Conservation (phyloP, 108 stramenopile genomes). For the Aureococcus anophagefferens region DNA sequence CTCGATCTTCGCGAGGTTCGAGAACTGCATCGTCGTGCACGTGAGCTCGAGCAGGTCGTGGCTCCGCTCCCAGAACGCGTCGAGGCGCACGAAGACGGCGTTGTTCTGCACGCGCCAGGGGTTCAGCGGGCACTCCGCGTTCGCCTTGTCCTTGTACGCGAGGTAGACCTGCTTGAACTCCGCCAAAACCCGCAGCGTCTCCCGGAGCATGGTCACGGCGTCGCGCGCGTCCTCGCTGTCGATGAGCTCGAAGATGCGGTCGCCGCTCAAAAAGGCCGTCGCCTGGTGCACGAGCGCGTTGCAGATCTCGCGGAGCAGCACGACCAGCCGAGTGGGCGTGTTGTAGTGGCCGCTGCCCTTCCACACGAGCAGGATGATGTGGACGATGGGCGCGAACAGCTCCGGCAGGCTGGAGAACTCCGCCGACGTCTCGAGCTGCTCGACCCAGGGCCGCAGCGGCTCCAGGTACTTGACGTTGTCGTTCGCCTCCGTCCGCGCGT, state of each 20-base stretch:
- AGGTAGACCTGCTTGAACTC: conserved; percentile 29
- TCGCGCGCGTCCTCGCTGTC: conserved; percentile 25
- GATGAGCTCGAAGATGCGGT: conserved; percentile 20
- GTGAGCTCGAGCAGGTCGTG: conserved; percentile 35
- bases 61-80: conserved; percentile 34
- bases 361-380: conserved; percentile 34
- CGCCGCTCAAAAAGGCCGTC: conserved; percentile 14
- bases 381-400: conserved; percentile 26
- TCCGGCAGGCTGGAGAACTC: conserved; percentile 9
- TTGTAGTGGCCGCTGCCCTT: conserved; percentile 32
- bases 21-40: conserved; percentile 29
- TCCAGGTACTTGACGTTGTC: conserved; percentile 34
- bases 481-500: conserved; percentile 44
- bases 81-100: conserved; percentile 37
- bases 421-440: conserved; percentile 16
- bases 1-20: conserved; percentile 31
- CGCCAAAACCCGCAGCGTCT: background rate
- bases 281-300: conserved; percentile 26
- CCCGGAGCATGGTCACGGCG: conserved; percentile 5
- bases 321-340: conserved; percentile 27
- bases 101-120: conserved; percentile 39
- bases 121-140: conserved; percentile 31
- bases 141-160: conserved; percentile 29
- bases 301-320: conserved; percentile 32
- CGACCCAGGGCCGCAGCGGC: conserved; percentile 38